A percentile compares a stretch with the other conserved stretches of the same genome.
Conservation (phyloP, 129 eudicot genomes). For the Flaveria ramosissima region DNA sequence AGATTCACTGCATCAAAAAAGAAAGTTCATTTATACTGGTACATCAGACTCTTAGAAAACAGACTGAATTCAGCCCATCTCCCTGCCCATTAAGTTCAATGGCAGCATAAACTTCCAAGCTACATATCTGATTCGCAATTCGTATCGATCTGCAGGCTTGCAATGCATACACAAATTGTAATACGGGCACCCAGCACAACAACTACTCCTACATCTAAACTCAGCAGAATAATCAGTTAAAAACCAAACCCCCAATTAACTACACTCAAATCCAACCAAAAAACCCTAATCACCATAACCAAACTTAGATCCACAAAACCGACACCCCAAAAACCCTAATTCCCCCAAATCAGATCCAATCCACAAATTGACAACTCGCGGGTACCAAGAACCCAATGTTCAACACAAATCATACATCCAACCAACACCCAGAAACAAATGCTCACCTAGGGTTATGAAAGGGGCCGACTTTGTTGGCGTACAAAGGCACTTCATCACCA, state of each 20-base stretch:
- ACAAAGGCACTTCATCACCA: slow-evolving; percentile 76
- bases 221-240: slow-evolving; percentile 16
- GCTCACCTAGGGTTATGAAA: slow-evolving; percentile 86
- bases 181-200: too few species aligned
- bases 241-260: background rate
- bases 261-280: background rate
- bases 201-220: background rate
- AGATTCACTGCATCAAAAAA: too few species aligned
- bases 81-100: background rate
- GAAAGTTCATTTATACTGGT: too few species aligned
- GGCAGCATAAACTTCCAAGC: background rate
- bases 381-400: slow-evolving; percentile 21
- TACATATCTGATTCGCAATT: background rate
- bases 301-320: background rate
- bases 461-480: slow-evolving; percentile 93
- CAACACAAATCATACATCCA: slow-evolving; percentile 15
- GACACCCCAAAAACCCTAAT: slow-evolving; percentile 18
- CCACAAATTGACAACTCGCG: background rate
- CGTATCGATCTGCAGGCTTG: background rate
- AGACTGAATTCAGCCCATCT: background rate
- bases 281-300: slow-evolving; percentile 20
- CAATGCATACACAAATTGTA: background rate
- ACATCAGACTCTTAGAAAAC: background rate
- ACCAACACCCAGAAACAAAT: background rate
- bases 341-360: slow-evolving; percentile 24